phyloP scores from a whole-genome alignment of 768 basidiomycete genomes.

The Leccinum subtestaceum region DNA sequence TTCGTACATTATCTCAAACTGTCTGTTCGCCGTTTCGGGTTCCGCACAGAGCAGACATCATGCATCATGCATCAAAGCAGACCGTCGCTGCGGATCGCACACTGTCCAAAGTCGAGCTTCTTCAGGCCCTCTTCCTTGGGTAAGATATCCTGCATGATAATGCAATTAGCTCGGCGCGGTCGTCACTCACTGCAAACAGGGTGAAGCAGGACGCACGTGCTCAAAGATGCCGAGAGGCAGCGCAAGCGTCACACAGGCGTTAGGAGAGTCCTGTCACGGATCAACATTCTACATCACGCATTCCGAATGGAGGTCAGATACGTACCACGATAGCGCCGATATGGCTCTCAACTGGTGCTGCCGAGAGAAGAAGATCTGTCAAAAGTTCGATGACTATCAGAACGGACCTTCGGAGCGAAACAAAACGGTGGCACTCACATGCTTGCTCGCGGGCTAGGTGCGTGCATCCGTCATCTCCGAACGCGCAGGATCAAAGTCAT shows the following conservation, averaged over 20 bases:
- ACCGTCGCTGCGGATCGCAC: slow-evolving; percentile 64
- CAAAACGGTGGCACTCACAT: slow-evolving; percentile 38
- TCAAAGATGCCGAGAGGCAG: slow-evolving; percentile 80
- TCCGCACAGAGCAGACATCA: background rate
- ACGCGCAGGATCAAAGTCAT: background rate
- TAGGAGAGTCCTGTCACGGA: slow-evolving; percentile 59
- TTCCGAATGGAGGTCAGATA: slow-evolving; percentile 6
- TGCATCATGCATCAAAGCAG: slow-evolving; percentile 34
- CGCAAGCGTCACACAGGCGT: slow-evolving; percentile 72
- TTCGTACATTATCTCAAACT: background rate
- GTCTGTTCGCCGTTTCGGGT: background rate
- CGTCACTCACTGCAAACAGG: background rate
- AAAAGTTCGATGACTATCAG: background rate
- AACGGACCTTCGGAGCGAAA: background rate
- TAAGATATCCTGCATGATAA: slow-evolving; percentile 53
- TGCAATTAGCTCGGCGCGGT: background rate
- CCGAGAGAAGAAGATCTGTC: slow-evolving; percentile 63
- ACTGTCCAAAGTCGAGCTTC: slow-evolving; percentile 60
- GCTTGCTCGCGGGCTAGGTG: slow-evolving; percentile 71
- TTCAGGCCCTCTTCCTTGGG: slow-evolving; percentile 61
- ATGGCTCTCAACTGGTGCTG: slow-evolving; percentile 68
- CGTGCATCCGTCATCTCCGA: background rate
- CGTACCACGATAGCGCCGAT: slow-evolving; percentile 67
- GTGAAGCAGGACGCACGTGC: slow-evolving; percentile 40
- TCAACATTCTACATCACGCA: background rate